Evolutionary conservation across 257 asterid genomes (phyloP).

Genomic region (Solanum virginianum): DNA sequence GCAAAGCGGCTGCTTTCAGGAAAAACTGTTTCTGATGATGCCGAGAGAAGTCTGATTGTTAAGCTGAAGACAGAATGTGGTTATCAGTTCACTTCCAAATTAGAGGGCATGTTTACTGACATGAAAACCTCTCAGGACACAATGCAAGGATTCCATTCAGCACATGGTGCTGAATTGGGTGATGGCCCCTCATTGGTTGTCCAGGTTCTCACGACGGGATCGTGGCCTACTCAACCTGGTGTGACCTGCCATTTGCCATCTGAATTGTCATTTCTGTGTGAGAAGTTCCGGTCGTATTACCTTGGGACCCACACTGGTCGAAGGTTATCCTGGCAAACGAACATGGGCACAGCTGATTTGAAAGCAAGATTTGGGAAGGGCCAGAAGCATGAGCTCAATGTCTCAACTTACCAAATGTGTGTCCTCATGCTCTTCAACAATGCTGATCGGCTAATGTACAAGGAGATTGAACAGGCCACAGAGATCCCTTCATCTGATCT

Average conservation of each 20-base stretch:
- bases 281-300: conserved; percentile 66
- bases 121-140: conserved; percentile 91
- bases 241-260: conserved; percentile 61
- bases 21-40: conserved; percentile 83
- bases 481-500: conserved; percentile 69
- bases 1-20: conserved; percentile 83
- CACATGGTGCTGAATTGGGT: conserved; percentile 43
- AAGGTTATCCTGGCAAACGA: conserved; percentile 76
- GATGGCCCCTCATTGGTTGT: conserved; percentile 62
- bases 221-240: conserved; percentile 83
- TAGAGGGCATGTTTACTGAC: conserved; percentile 92
- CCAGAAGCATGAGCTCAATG: conserved; percentile 78
- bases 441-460: conserved; percentile 49
- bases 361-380: conserved; percentile 70
- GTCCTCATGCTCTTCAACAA: conserved; percentile 72
- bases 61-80: conserved; percentile 90
- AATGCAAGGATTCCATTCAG: conserved; percentile 70
- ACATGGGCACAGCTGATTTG: conserved; percentile 86
- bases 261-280: conserved; percentile 55
- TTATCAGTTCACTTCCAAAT: conserved; percentile 73
- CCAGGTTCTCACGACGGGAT: conserved; percentile 79
- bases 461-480: conserved; percentile 75
- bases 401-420: conserved; percentile 88
- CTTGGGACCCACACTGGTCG: conserved; percentile 87
- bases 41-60: conserved; percentile 75